Base-by-base conservation (phyloP, 208 protist species). In the Naegleria fowleri region DNA sequence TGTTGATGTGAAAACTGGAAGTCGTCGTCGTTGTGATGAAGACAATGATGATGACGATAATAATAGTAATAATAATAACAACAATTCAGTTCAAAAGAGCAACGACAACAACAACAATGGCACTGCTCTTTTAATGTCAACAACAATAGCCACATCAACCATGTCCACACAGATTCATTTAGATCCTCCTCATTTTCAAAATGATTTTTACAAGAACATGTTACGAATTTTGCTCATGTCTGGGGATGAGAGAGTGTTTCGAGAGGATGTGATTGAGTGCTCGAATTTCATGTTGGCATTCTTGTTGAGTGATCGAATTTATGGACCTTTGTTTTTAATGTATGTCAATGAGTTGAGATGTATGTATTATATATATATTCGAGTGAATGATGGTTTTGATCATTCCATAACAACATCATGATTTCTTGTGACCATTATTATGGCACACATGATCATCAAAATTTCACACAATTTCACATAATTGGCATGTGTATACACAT, bases 211-310 rank as follows among this genome's bases (percentile, higher is more conserved):
- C 39, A 87, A 87, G 19, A 29, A 41, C 6, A 51, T 87, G 41
- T 1, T 87, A 41, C 29, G 83, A 51, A 4, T 87, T 22, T 51
- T 87, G 29, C 43, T 87, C 11, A 48, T 51, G 43, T 51, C 83
- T 87, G 83, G 39, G n/a, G 83, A 87, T 87, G 83, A 87, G 33
- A 87, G 33, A 36, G 41, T 51, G 11, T 87, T 87, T 48, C 4
- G 33, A 7, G 16, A 16, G 7, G 29, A 41, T 87, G 83, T 87
- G 4, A 51, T 87, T 25, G 19, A 40, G 36, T 29, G 29, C 3
- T 87, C 83, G 29, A 87, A 87, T 48, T 38, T 40, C 6, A 36
- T 40, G 11, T 51, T 87, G 5, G 36, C 83, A 0, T 38, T 29
- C 83, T 29, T 87, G 16, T 87, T 87, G 41, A 87, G 43, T 33